Evolutionary conservation across 2,329 filamentous ascomycete species (phyloP).

Genomic region (Epichloe typhina): DNA sequence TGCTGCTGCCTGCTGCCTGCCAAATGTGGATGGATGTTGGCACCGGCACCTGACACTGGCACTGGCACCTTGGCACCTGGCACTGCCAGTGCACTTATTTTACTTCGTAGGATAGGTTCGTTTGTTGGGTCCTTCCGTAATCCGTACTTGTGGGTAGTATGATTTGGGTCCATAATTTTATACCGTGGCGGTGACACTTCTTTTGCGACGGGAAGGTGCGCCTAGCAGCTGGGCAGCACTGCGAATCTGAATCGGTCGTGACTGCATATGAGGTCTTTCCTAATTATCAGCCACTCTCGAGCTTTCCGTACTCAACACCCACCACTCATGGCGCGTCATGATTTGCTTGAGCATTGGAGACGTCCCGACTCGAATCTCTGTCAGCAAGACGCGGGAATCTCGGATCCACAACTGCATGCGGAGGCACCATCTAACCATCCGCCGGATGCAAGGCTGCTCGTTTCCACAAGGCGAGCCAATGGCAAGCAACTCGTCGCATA

Average conservation of each 20-base stretch:
- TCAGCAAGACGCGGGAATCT: too few relatives aligned
- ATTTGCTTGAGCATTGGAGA: not conserved
- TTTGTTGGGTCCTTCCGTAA: too few relatives aligned
- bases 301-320: not conserved
- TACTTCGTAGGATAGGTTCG: too few relatives aligned
- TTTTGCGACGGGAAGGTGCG: slow-evolving; percentile 7
- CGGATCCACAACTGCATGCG: too few relatives aligned
- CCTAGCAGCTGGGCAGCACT: not conserved
- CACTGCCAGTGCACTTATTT: too few relatives aligned
- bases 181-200: not conserved
- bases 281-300: too few relatives aligned
- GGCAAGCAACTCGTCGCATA: not conserved
- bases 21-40: not conserved
- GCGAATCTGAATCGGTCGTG: not conserved
- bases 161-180: too few relatives aligned
- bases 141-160: too few relatives aligned
- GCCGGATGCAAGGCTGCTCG: not conserved
- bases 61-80: too few relatives aligned
- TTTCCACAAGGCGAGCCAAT: not conserved
- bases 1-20: too few relatives aligned
- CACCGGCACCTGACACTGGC: too few relatives aligned
- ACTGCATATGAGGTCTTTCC: not conserved
- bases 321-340: not conserved
- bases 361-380: not conserved
- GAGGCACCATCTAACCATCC: not conserved